Percentiles rank a stretch among this genome's conserved stretches.
Conservation (phyloP, 495 filamentous ascomycete genomes). For the Aspergillus mulundensis region DNA sequence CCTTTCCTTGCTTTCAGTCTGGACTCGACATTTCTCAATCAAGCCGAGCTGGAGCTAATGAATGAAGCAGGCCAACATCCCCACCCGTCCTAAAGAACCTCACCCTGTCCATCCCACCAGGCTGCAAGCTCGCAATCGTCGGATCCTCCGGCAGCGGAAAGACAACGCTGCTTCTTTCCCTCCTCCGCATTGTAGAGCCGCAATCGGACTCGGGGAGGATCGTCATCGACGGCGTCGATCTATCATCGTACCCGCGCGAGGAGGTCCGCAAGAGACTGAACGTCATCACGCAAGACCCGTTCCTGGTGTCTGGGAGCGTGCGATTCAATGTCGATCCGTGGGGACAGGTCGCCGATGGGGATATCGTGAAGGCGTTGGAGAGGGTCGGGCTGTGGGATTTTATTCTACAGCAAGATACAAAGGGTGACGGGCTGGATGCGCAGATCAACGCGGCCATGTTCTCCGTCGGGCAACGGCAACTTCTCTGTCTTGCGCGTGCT, state of each 20-base stretch:
- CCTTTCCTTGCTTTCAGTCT: too few species aligned
- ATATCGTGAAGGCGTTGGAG: background rate
- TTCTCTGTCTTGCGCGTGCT: slow-evolving; percentile 23
- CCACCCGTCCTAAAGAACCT: background rate
- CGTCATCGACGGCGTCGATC: slow-evolving; percentile 30
- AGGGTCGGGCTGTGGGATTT: slow-evolving; percentile 20
- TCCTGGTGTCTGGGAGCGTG: slow-evolving; percentile 10
- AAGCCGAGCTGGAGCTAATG: background rate
- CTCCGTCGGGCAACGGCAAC: slow-evolving; percentile 22
- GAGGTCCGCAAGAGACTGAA: slow-evolving; percentile 4
- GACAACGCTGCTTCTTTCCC: slow-evolving; percentile 30
- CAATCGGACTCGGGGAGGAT: background rate
- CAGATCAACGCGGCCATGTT: slow-evolving; percentile 7
- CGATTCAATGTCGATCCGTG: slow-evolving; percentile 14
- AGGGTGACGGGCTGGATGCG: slow-evolving; percentile 8
- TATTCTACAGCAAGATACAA: slow-evolving; percentile 16
- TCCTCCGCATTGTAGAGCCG: slow-evolving; percentile 36
- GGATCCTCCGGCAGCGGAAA: slow-evolving; percentile 27
- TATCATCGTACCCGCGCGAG: slow-evolving; percentile 15
- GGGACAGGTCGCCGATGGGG: background rate
- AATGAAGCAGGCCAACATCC: background rate
- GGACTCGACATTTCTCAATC: too few species aligned
- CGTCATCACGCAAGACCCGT: slow-evolving; percentile 12
- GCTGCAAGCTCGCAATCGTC: background rate
- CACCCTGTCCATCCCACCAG: background rate